These are phyloP conservation scores for Mycena chlorophos DNA, from an alignment of 768 basidiomycete genomes.

Conservation along the genomic window DNA sequence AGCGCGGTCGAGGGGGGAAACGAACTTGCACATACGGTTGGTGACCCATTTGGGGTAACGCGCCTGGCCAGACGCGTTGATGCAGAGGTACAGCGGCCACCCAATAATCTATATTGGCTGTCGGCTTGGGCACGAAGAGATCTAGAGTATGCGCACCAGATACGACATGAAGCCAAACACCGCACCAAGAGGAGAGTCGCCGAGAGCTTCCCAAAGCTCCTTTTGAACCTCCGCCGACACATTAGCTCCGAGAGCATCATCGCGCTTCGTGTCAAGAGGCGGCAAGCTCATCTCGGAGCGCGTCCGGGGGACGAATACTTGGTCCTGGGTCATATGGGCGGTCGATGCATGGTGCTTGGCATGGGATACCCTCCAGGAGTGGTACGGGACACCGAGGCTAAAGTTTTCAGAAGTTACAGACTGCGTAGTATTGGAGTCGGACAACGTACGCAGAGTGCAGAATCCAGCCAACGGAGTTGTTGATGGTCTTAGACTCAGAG, in stretches of 20 bases:
- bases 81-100: slow-evolving; percentile 81
- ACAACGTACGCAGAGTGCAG: slow-evolving; percentile 80
- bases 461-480: slow-evolving; percentile 91
- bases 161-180: slow-evolving; percentile 54
- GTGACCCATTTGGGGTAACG: slow-evolving; percentile 76
- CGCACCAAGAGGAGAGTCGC: slow-evolving; percentile 85
- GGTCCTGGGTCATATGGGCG: slow-evolving; percentile 90
- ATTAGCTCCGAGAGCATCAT: slow-evolving; percentile 63
- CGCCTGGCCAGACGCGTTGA: slow-evolving; percentile 83
- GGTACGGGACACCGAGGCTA: slow-evolving; percentile 93
- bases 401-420: slow-evolving; percentile 21
- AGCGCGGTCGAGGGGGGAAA: not conserved
- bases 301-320: slow-evolving; percentile 94
- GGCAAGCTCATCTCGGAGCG: slow-evolving; percentile 70
- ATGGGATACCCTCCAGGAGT: slow-evolving; percentile 94
- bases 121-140: not conserved
- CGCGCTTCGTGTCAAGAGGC: slow-evolving; percentile 64
- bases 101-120: slow-evolving; percentile 58
- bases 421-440: slow-evolving; percentile 20
- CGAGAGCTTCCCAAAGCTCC: slow-evolving; percentile 82
- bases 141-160: slow-evolving; percentile 45
- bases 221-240: slow-evolving; percentile 66
- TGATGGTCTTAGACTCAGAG: slow-evolving; percentile 87
- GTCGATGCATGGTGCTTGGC: slow-evolving; percentile 95
- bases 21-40: slow-evolving; percentile 61